These are phyloP conservation scores for Wickerhamomyces bisporus DNA, from an alignment of 805 yeast species.

Conservation along the genomic window DNA sequence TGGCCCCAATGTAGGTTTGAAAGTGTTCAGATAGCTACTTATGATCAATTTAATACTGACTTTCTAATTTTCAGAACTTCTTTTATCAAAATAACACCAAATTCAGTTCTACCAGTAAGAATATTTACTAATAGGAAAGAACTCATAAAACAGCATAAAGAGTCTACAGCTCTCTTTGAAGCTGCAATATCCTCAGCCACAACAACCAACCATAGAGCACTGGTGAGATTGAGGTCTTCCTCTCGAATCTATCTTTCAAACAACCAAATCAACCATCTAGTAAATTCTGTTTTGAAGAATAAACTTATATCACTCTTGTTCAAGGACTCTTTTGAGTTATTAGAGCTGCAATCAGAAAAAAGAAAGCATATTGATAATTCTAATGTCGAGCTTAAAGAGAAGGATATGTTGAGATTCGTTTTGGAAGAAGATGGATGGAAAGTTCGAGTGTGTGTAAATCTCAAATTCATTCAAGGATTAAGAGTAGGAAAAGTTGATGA, in stretches of 20 bases:
- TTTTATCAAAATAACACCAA: conserved; percentile 9
- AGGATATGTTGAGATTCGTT: conserved; percentile 6
- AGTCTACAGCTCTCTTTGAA: conserved; percentile 8
- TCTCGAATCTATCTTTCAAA: conserved; percentile 16
- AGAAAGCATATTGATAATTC: neutral
- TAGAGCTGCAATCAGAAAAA: conserved; percentile 4
- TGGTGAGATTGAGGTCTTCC: conserved; percentile 13
- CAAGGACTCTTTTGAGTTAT: conserved; percentile 11
- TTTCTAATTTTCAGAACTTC: conserved; percentile 11
- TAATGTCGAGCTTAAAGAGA: conserved; percentile 1
- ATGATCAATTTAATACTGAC: no score
- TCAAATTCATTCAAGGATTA: conserved; percentile 8
- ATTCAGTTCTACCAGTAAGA: conserved; percentile 10
- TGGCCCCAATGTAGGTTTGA: conserved; percentile 16
- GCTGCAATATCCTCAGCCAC: conserved; percentile 17
- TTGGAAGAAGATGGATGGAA: conserved; percentile 17
- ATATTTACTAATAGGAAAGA: conserved; percentile 16
- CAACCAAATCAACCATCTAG: conserved; percentile 13
- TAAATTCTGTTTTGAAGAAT: conserved; percentile 8
- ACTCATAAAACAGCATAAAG: conserved; percentile 4
- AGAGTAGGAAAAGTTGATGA: conserved; percentile 1
- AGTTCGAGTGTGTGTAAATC: conserved; percentile 8
- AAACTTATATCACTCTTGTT: conserved; percentile 11
- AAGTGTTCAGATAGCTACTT: no score
- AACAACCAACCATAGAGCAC: conserved; percentile 14